Evolutionary conservation across 2,329 filamentous ascomycete genomes (phyloP), one percentile per base, ranked within the genome.

Genomic region (Epichloe amarillans): DNA sequence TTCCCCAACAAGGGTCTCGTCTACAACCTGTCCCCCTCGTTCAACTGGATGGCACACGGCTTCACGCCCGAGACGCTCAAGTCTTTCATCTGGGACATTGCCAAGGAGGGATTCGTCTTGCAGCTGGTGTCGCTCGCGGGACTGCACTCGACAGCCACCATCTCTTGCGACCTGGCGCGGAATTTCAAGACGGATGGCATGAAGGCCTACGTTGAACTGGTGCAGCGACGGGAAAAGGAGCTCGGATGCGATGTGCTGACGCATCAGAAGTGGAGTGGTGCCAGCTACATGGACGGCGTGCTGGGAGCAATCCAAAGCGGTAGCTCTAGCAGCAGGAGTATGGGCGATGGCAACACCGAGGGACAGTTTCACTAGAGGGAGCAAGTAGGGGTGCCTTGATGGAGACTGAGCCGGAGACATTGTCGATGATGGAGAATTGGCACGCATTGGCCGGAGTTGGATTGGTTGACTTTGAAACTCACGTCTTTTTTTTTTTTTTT

Each of bases 11-110:
- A 97, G 77, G 86, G 87, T 37, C 78, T 98, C 23, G 91, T 97
- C 0, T 98, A 98, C 72, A 98, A 98, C 71, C 78, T 98, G 2
- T 90, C 84, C 4, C 93, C 93, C 1, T 95, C 88, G 8, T 98
- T 98, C 77, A 97, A 98, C 75, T 98, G 93, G 93, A 93, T 94
- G 81, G 82, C 82, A 11, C 90, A 97, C 64, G 93, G 91, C 33
- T 98, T 97, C 69, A 84, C 79, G 3, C 82, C 89, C 56, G 82
- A 81, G 54, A 84, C 84, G 5, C 76, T 98, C 50, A 88, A 86
- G 70, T 88, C 80, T 5, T 98, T 98, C 67, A 86, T 98, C 60
- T 97, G 91, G 91, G 91, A 97, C 66, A 81, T 98, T 57, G 93
- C 90, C 8, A 82, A 83, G 64, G 86, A 96, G 60, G 91, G 91